Evolutionary conservation across 352 stramenopile genomes (phyloP).

Genomic region (Plasmopara halstedii): DNA sequence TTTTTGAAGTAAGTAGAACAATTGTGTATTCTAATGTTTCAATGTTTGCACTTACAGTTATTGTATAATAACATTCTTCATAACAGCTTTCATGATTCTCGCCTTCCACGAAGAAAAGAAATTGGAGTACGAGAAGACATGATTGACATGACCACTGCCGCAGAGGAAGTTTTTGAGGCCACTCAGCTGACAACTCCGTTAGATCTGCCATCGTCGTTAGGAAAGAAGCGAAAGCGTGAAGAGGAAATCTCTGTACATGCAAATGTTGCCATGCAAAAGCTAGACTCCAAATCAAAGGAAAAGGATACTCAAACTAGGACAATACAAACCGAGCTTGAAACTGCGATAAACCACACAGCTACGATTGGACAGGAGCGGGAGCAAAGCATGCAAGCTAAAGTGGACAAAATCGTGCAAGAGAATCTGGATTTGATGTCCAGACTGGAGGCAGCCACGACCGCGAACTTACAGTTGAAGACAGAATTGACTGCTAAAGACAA

Average conservation of each 20-base stretch:
- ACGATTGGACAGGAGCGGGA: slow-evolving; percentile 7
- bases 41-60: neutral
- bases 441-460: slow-evolving; percentile 9
- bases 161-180: slow-evolving; percentile 18
- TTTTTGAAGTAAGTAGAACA: slow-evolving; percentile 32
- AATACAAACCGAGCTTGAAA: slow-evolving; percentile 7
- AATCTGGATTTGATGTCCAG: slow-evolving; percentile 22
- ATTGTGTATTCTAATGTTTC: neutral
- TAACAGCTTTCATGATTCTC: neutral
- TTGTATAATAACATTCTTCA: neutral
- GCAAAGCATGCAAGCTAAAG: slow-evolving; percentile 7
- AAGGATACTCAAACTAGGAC: slow-evolving; percentile 5
- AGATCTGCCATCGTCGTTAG: slow-evolving; percentile 10
- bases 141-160: slow-evolving; percentile 8
- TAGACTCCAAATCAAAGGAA: slow-evolving; percentile 5
- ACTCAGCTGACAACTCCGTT: slow-evolving; percentile 5
- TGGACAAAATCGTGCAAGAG: slow-evolving; percentile 17
- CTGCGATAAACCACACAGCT: slow-evolving; percentile 4
- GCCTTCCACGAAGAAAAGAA: neutral
- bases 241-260: slow-evolving; percentile 8
- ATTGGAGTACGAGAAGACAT: neutral
- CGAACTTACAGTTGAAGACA: slow-evolving; percentile 21
- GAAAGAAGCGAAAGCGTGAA: slow-evolving; percentile 24
- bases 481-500: slow-evolving; percentile 16
- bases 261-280: slow-evolving; percentile 9